Conservation (phyloP, 305 asterid species). For the Fraxinus sp. region DNA sequence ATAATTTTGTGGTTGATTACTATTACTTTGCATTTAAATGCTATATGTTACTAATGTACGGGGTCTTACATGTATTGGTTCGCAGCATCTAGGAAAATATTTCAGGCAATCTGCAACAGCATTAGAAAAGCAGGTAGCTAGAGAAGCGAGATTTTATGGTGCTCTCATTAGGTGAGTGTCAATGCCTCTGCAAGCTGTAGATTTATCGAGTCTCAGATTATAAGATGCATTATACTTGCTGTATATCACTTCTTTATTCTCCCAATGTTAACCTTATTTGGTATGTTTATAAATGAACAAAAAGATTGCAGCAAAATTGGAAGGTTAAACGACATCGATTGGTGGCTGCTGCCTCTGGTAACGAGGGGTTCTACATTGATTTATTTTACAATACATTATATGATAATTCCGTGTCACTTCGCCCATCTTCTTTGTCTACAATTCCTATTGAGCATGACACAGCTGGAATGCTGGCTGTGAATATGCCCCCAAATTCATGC, state of each 20-base stretch:
- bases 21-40: conserved; percentile 18
- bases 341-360: conserved; percentile 92
- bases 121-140: conserved; percentile 73
- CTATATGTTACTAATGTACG: conserved; percentile 6
- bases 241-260: not conserved
- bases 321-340: conserved; percentile 82
- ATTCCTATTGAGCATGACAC: conserved; percentile 82
- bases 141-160: conserved; percentile 97
- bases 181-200: conserved; percentile 4
- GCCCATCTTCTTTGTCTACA: conserved; percentile 77
- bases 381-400: conserved; percentile 74
- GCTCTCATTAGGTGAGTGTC: conserved; percentile 83
- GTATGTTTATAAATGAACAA: conserved; percentile 28
- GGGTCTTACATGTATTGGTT: conserved; percentile 20
- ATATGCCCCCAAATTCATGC: conserved; percentile 70
- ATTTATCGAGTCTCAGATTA: not conserved
- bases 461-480: conserved; percentile 95
- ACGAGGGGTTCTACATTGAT: conserved; percentile 94
- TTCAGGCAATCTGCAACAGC: conserved; percentile 91
- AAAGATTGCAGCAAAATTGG: conserved; percentile 97
- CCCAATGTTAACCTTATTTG: conserved; percentile 12
- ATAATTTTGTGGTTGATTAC: conserved; percentile 8
- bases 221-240: conserved; percentile 2
- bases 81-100: conserved; percentile 88
- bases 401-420: conserved; percentile 66